These are phyloP conservation scores for Eucalyptus cloeziana DNA, from an alignment of 345 rosid species.

Conservation along the genomic window DNA sequence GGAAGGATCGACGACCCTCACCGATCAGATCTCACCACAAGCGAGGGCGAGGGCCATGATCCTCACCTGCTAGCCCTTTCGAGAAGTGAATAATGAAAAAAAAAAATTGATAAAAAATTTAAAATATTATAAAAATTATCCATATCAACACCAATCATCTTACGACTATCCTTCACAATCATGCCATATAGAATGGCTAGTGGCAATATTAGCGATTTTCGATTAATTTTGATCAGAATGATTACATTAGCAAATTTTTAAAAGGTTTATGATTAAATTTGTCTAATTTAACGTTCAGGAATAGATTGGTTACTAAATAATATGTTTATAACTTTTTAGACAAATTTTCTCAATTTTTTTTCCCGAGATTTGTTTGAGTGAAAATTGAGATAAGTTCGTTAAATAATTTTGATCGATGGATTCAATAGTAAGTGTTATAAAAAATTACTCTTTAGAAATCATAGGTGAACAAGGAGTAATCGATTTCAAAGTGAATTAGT, in stretches of 20 bases:
- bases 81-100: background rate
- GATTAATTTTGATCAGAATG: fast-evolving
- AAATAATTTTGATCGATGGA: background rate
- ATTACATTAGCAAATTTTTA: background rate
- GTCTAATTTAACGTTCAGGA: background rate
- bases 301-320: fast-evolving
- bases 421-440: background rate
- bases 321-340: background rate
- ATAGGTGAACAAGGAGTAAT: fast-evolving
- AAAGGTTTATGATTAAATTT: background rate
- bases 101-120: background rate
- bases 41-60: background rate
- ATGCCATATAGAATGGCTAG: fast-evolving
- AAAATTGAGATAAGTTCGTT: background rate
- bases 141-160: fast-evolving
- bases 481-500: background rate
- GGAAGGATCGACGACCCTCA: fast-evolving
- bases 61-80: background rate
- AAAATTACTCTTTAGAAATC: background rate
- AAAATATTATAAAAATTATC: background rate
- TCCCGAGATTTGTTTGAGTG: background rate
- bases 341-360: fast-evolving
- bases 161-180: fast-evolving
- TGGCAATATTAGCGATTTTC: fast-evolving
- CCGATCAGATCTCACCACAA: fast-evolving